These are phyloP conservation scores for Neurospora crassa DNA, from an alignment of 2,329 filamentous ascomycete genomes.

Conservation along the genomic window DNA sequence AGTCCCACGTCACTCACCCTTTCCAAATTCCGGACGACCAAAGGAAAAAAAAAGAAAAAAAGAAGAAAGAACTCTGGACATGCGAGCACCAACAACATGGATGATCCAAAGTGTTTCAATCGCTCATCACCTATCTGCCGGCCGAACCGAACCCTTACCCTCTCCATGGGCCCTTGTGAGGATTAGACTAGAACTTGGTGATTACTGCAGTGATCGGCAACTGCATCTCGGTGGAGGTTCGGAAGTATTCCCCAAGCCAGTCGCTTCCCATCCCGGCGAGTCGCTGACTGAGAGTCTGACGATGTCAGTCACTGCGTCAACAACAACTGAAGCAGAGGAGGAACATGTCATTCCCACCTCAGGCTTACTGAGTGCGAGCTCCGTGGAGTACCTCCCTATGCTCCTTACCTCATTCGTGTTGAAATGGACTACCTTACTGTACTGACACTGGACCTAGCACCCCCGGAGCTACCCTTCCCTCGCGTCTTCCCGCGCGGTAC, in stretches of 20 bases:
- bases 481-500: conserved; percentile 19
- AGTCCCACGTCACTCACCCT: not conserved
- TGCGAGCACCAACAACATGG: not conserved
- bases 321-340: not conserved
- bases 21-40: not conserved
- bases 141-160: not conserved
- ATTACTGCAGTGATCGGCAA: not conserved
- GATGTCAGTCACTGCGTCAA: not conserved
- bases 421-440: not conserved
- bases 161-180: not conserved
- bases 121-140: not conserved
- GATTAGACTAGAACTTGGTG: not conserved
- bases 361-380: not conserved
- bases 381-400: not conserved
- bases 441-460: not conserved
- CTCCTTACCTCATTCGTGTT: not conserved
- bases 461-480: conserved; percentile 1
- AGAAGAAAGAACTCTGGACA: not conserved
- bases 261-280: not conserved
- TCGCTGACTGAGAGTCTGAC: not conserved
- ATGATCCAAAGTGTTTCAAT: not conserved
- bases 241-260: not conserved
- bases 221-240: not conserved
- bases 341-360: not conserved
- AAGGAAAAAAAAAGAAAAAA: conserved; percentile 1